phyloP scores from a whole-genome alignment of 2,329 filamentous ascomycete genomes.

The Cordyceps tenuipes region DNA sequence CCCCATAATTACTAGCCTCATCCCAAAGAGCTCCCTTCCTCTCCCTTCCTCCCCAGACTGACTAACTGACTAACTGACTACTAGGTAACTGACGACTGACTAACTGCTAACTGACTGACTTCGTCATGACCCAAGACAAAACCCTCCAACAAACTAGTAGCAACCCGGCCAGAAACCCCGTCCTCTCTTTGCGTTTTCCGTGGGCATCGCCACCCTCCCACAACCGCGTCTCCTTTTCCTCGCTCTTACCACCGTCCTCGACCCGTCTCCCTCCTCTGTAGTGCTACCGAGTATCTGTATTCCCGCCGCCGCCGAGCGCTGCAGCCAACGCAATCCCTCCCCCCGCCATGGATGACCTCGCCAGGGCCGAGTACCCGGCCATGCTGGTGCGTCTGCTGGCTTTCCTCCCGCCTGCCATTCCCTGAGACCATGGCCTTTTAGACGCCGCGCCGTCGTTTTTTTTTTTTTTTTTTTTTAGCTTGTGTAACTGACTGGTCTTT shows the following conservation, averaged over 20 bases:
- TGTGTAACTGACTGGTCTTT: not conserved
- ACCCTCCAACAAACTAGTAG: not conserved
- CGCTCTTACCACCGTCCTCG: not conserved
- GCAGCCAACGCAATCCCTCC: not conserved
- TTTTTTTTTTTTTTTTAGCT: slow-evolving; percentile 12
- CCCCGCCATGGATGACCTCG: slow-evolving; percentile 63
- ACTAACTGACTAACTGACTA: no score
- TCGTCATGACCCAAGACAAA: slow-evolving; percentile 11
- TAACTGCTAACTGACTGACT: no score
- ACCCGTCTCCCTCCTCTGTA: slow-evolving; percentile 16
- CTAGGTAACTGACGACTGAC: no score
- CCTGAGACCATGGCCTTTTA: not conserved
- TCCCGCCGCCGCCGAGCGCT: slow-evolving; percentile 2
- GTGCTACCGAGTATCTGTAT: slow-evolving; percentile 5
- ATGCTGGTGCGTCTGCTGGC: slow-evolving; percentile 65
- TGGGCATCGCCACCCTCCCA: slow-evolving; percentile 1
- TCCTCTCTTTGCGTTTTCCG: not conserved
- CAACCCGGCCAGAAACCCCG: not conserved
- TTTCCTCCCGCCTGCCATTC: not conserved
- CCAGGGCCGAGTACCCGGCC: slow-evolving; percentile 83
- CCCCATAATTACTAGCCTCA: slow-evolving; percentile 7
- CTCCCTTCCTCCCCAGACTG: not conserved
- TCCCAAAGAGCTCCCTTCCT: not conserved
- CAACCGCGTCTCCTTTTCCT: not conserved
- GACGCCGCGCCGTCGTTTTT: not conserved